phyloP scores from a whole-genome alignment of 2,329 filamentous ascomycete genomes.

The Trichoderma pleuroti region DNA sequence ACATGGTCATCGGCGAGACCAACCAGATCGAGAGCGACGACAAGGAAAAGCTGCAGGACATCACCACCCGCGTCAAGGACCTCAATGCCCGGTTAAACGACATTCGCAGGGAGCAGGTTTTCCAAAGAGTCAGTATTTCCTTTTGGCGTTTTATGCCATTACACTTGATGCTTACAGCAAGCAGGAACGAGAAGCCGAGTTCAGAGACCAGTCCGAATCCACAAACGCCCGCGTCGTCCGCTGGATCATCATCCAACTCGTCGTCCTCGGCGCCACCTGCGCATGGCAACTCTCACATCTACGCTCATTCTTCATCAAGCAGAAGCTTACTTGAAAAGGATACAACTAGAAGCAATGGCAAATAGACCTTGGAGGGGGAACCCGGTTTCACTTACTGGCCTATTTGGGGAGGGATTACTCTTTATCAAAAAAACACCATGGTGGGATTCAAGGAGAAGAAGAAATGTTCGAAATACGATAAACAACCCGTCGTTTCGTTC shows the following conservation, averaged over 20 bases:
- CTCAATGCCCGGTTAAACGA: conserved; percentile 83
- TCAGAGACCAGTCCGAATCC: conserved; percentile 92
- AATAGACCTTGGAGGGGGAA: background rate
- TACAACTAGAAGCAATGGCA: background rate
- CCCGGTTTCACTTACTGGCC: background rate
- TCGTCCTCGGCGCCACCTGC: conserved; percentile 80
- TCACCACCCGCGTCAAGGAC: conserved; percentile 84
- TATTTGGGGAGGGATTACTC: background rate
- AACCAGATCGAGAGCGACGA: conserved; percentile 90
- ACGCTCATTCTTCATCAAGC: conserved; percentile 98
- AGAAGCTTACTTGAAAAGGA: conserved; percentile 79
- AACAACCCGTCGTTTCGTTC: background rate
- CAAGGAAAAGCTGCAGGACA: conserved; percentile 87
- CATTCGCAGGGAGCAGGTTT: conserved; percentile 90
- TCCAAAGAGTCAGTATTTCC: conserved; percentile 69
- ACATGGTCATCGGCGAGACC: conserved; percentile 91
- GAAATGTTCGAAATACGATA: background rate
- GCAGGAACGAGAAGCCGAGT: conserved; percentile 96
- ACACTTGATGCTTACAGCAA: too few species aligned
- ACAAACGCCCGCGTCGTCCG: conserved; percentile 89
- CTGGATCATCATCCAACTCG: conserved; percentile 89
- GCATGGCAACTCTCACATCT: conserved; percentile 97
- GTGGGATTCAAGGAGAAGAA: background rate
- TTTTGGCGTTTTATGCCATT: background rate
- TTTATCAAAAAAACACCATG: background rate